These are phyloP conservation scores for Mortierella sp. DNA, from an alignment of 371 early-diverging fungal genomes.

Conservation along the genomic window DNA sequence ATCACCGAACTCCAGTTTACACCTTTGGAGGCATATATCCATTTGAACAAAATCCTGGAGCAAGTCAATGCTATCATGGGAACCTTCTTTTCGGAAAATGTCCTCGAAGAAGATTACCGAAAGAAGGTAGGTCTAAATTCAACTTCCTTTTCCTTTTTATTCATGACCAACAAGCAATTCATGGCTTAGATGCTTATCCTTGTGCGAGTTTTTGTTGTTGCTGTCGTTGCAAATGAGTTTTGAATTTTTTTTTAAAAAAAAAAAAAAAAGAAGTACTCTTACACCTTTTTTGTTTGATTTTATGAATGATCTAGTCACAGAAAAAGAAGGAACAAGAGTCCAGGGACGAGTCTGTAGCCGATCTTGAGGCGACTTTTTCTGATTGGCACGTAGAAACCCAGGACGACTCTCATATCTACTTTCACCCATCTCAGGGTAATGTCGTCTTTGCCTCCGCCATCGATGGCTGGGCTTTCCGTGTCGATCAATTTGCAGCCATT, in stretches of 20 bases:
- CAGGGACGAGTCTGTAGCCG: conserved; percentile 56
- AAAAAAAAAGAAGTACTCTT: too few species aligned
- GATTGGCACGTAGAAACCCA: conserved; percentile 90
- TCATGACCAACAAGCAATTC: too few species aligned
- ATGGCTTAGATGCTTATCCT: not conserved
- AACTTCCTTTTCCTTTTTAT: not conserved
- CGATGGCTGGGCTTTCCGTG: conserved; percentile 98
- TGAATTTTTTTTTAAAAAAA: too few species aligned
- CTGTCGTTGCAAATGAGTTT: not conserved
- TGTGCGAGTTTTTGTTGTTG: not conserved
- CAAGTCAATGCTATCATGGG: conserved; percentile 97
- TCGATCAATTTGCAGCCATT: conserved; percentile 91
- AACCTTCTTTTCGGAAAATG: conserved; percentile 89
- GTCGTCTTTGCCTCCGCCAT: conserved; percentile 96
- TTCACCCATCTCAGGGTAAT: conserved; percentile 94
- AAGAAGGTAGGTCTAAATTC: conserved; percentile 64
- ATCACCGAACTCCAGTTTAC: conserved; percentile 94
- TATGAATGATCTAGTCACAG: conserved; percentile 9
- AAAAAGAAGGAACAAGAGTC: conserved; percentile 37
- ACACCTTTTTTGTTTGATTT: too few species aligned
- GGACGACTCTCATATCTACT: conserved; percentile 94
- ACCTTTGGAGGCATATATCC: conserved; percentile 90
- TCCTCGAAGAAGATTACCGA: conserved; percentile 87
- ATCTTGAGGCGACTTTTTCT: conserved; percentile 53
- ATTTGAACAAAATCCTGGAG: conserved; percentile 91